Percentiles rank a stretch among this genome's conserved stretches.
Evolutionary conservation across 345 rosid genomes (phyloP).

Genomic region (Firmiana major): DNA sequence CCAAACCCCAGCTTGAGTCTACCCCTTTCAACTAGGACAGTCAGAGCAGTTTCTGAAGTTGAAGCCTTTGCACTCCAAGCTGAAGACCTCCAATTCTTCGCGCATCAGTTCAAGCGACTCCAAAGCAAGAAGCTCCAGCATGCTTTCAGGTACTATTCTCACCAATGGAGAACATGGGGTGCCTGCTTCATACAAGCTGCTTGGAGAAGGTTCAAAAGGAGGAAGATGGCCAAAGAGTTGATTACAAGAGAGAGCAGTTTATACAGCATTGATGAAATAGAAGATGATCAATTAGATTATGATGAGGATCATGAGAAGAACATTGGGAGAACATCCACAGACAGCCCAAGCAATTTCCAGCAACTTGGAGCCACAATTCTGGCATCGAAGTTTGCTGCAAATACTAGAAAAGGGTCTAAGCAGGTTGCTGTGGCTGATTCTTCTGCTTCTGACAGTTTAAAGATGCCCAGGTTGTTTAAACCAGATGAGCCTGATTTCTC

Average conservation of each 20-base stretch:
- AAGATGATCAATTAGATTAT: constrained; percentile 4
- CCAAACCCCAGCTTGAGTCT: constrained; percentile 58
- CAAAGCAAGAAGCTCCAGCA: constrained; percentile 90
- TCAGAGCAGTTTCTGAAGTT: constrained; percentile 69
- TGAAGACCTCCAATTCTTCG: constrained; percentile 76
- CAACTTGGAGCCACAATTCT: constrained; percentile 57
- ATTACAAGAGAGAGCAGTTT: constrained; percentile 36
- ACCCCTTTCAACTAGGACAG: constrained; percentile 78
- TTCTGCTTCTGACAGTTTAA: constrained; percentile 47
- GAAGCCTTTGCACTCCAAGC: constrained; percentile 90
- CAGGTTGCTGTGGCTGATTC: constrained; percentile 31
- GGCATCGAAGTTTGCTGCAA: constrained; percentile 69
- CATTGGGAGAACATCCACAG: constrained; percentile 14
- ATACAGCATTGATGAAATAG: constrained; percentile 24
- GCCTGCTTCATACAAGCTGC: constrained; percentile 78
- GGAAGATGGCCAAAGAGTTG: constrained; percentile 58
- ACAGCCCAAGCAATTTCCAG: constrained; percentile 25
- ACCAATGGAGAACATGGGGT: constrained; percentile 94
- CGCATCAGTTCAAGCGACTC: constrained; percentile 84
- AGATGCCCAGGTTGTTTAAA: constrained; percentile 74
- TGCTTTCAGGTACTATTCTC: constrained; percentile 95
- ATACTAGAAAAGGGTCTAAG: constrained; percentile 49
- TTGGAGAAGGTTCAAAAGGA: constrained; percentile 72
- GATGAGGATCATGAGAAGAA: constrained; percentile 17
- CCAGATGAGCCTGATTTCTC: constrained; percentile 80